Conservation (phyloP, 768 basidiomycete genomes). For the Kwoniella bestiolae region DNA sequence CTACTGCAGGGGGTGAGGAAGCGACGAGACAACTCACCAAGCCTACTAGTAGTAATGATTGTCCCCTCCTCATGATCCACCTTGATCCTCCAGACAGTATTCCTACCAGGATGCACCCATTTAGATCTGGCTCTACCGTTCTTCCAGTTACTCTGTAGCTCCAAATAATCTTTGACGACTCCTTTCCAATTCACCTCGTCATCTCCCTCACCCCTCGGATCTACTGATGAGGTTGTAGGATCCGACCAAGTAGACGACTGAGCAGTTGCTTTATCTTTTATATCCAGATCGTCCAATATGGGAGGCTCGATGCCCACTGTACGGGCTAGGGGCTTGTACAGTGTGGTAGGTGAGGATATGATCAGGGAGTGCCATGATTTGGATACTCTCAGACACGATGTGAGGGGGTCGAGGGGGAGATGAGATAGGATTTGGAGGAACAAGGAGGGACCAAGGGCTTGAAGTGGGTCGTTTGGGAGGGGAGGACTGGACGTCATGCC, state of each 20-base stretch:
- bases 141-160: conserved; percentile 34
- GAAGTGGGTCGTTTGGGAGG: conserved; percentile 2
- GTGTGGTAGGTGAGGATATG: not conserved
- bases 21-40: conserved; percentile 22
- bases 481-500: not conserved
- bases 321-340: conserved; percentile 31
- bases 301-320: conserved; percentile 7
- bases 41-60: conserved; percentile 27
- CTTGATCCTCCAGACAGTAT: conserved; percentile 40
- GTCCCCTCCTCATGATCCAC: conserved; percentile 36
- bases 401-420: conserved; percentile 26
- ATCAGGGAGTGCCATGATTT: conserved; percentile 27
- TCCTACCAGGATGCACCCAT: conserved; percentile 31
- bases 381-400: conserved; percentile 19
- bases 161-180: conserved; percentile 18
- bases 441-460: conserved; percentile 33
- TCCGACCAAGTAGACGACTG: not conserved
- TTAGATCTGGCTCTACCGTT: conserved; percentile 27
- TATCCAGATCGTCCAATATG: not conserved
- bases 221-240: conserved; percentile 3
- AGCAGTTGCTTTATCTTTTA: conserved; percentile 9
- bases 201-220: not conserved
- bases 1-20: not conserved
- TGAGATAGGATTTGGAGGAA: conserved; percentile 35
- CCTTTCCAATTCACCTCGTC: conserved; percentile 38